These are phyloP conservation scores for Talaromyces wortmannii DNA, from an alignment of 495 filamentous ascomycete genomes.

Conservation along the genomic window DNA sequence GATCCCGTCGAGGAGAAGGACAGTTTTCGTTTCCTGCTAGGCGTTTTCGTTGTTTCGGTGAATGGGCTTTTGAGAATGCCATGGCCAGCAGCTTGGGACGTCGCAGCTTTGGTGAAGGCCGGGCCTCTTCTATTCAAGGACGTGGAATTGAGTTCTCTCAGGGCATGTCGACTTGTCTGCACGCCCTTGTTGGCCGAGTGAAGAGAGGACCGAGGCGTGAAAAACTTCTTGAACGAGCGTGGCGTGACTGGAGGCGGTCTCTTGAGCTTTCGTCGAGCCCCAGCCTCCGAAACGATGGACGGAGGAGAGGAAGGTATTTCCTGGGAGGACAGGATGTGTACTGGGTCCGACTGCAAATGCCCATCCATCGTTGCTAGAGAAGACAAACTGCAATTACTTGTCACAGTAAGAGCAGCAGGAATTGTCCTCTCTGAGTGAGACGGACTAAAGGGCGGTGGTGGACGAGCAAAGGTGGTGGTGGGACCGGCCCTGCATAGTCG, in stretches of 20 bases:
- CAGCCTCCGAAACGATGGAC: conserved; percentile 37
- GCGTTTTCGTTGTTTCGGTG: conserved; percentile 24
- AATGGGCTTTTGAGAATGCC: conserved; percentile 20
- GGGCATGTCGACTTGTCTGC: conserved; percentile 53
- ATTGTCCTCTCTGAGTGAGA: background rate
- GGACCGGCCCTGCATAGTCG: background rate
- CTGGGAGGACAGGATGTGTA: conserved; percentile 23
- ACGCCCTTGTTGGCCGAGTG: conserved; percentile 34
- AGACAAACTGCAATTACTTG: background rate
- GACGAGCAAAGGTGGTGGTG: background rate
- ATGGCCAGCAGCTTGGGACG: conserved; percentile 25
- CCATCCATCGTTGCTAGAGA: background rate
- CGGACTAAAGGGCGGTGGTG: background rate
- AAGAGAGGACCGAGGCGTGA: conserved; percentile 58
- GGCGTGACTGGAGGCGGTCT: conserved; percentile 59
- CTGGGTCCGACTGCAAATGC: conserved; percentile 29
- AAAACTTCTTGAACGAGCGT: conserved; percentile 73
- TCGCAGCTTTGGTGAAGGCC: conserved; percentile 28
- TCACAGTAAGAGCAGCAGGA: background rate
- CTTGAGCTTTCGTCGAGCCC: conserved; percentile 30
- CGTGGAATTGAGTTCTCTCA: conserved; percentile 63
- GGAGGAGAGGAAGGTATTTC: conserved; percentile 41
- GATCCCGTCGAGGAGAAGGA: conserved; percentile 42
- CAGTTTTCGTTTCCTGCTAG: conserved; percentile 36
- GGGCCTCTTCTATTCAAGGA: conserved; percentile 51